Conservation (phyloP, 1,139 yeast genomes). For the Zygosaccharomyces pseudobailii region DNA sequence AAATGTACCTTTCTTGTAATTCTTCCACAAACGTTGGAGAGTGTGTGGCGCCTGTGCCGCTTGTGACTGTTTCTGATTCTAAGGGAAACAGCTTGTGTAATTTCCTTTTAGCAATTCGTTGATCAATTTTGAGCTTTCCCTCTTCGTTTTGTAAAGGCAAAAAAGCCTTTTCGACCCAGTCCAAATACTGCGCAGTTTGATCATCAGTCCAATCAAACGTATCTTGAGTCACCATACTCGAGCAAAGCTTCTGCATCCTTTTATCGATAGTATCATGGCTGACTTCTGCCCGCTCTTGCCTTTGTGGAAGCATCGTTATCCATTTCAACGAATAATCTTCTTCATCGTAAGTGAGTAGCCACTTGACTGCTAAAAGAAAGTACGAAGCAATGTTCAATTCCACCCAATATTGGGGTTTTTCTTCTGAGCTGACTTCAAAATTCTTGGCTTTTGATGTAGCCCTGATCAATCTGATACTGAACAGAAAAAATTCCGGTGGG, state of each 20-base stretch:
- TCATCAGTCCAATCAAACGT: constrained; percentile 19
- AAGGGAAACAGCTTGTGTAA: constrained; percentile 28
- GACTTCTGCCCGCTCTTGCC: constrained; percentile 5
- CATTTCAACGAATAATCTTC: constrained; percentile 14
- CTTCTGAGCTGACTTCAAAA: constrained; percentile 14
- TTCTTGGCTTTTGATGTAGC: constrained; percentile 9
- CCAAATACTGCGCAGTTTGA: constrained; percentile 23
- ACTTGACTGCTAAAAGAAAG: constrained; percentile 21
- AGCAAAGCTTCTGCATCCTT: constrained; percentile 12
- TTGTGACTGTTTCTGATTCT: constrained; percentile 4
- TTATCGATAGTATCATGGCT: constrained; percentile 11
- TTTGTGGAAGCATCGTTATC: constrained; percentile 12
- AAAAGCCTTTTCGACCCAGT: constrained; percentile 28
- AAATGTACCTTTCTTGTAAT: constrained; percentile 23
- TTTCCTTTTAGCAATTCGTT: constrained; percentile 29
- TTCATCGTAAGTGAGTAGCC: constrained; percentile 18
- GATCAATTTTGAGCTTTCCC: constrained; percentile 22
- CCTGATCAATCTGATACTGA: constrained; percentile 16
- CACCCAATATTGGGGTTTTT: constrained; percentile 16
- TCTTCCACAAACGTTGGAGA: constrained; percentile 18
- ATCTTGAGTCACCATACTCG: constrained; percentile 5
- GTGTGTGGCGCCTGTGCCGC: background rate
- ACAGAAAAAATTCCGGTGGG: constrained; percentile 28
- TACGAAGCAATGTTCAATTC: constrained; percentile 24
- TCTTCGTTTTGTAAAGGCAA: constrained; percentile 16